phyloP scores from a whole-genome alignment of 768 basidiomycete species.

The Tricholoma flavovirens region DNA sequence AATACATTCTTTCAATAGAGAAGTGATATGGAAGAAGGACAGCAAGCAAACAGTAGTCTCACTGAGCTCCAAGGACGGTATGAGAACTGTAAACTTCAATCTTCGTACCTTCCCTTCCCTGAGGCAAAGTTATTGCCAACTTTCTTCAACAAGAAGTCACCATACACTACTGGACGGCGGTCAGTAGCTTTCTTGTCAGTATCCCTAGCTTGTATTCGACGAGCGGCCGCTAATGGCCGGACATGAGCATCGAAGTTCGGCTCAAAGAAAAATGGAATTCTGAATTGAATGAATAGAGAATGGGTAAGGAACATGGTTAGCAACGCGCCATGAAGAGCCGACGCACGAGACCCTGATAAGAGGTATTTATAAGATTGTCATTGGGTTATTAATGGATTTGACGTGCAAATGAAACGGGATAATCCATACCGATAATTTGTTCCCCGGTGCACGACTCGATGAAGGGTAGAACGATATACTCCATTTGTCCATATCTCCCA shows the following conservation, averaged over 20 bases:
- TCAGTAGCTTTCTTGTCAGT: constrained; percentile 9
- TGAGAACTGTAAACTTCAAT: constrained; percentile 2
- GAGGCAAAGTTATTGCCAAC: constrained; percentile 67
- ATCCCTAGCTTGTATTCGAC: constrained; percentile 34
- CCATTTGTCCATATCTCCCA: constrained; percentile 92
- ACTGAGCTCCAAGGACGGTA: not conserved
- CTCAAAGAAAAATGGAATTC: constrained; percentile 92
- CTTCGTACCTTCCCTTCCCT: constrained; percentile 35
- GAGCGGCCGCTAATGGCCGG: constrained; percentile 56
- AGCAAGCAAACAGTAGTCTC: not conserved
- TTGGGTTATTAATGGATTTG: not conserved
- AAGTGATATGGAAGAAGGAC: not conserved
- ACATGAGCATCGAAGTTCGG: constrained; percentile 76
- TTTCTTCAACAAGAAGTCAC: constrained; percentile 70
- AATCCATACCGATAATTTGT: constrained; percentile 55
- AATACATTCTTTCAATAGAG: too few species aligned
- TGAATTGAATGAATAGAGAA: constrained; percentile 22
- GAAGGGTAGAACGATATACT: constrained; percentile 80
- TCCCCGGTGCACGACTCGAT: constrained; percentile 76
- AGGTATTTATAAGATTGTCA: not conserved
- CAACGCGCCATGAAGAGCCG: not conserved
- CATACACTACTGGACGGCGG: constrained; percentile 56
- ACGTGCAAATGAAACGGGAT: constrained; percentile 13
- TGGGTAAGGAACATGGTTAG: constrained; percentile 1
- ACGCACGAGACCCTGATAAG: constrained; percentile 64